A percentile compares a stretch with the other conserved stretches of the same genome.
Evolutionary conservation across 2,329 filamentous ascomycete genomes (phyloP).

Genomic region (Diaporthe sp.): DNA sequence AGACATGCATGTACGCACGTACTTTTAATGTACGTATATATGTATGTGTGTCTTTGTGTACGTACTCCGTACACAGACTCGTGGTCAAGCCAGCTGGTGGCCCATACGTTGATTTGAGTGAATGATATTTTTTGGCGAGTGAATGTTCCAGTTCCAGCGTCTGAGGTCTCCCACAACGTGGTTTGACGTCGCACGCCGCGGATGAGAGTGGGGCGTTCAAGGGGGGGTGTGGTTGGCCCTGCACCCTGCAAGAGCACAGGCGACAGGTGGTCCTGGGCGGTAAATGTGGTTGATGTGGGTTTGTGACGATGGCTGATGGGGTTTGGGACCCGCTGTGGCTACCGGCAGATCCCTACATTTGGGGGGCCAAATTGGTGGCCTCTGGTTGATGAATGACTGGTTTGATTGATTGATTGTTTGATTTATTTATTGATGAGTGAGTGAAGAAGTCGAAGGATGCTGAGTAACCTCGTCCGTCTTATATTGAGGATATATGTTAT

Average conservation of each 20-base stretch:
- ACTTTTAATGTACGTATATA: neutral
- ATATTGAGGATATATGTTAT: neutral
- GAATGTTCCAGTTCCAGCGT: neutral
- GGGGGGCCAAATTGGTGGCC: neutral
- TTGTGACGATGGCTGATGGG: conserved; percentile 11
- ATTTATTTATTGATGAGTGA: neutral
- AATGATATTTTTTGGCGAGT: neutral
- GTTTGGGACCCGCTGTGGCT: conserved; percentile 16
- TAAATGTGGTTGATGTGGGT: conserved; percentile 7
- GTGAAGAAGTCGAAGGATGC: neutral
- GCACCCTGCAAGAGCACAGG: neutral
- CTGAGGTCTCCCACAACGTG: conserved; percentile 21
- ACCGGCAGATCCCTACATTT: conserved; percentile 12
- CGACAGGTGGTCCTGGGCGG: conserved; percentile 1
- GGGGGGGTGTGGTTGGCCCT: no score
- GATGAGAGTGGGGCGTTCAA: neutral
- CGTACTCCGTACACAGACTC: no score
- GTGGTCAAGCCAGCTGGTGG: no score
- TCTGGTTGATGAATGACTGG: neutral
- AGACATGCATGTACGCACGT: neutral
- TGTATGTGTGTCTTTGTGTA: no score
- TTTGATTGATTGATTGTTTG: neutral
- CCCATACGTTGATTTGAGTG: neutral
- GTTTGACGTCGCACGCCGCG: conserved; percentile 20
- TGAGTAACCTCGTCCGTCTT: neutral